These are phyloP conservation scores for Cenchrus fungigraminus DNA, from an alignment of 176 grass and related monocot species.

Conservation along the genomic window DNA sequence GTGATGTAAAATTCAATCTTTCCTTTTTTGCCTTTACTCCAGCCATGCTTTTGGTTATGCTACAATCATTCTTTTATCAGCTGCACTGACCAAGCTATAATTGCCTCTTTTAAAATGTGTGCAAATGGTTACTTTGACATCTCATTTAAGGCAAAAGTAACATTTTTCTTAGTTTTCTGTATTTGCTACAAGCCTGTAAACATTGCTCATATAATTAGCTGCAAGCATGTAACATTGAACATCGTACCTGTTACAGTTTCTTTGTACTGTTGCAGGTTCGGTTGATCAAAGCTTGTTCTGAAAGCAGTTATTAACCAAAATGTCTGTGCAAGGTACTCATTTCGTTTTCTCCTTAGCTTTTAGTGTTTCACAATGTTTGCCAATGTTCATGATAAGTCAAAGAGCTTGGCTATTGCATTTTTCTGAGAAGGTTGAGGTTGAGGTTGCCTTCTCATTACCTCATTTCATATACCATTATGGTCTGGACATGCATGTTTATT, in stretches of 20 bases:
- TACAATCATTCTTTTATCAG: conserved; percentile 30
- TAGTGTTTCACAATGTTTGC: background rate
- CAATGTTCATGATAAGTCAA: background rate
- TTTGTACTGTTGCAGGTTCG: conserved; percentile 44
- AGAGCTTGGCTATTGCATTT: background rate
- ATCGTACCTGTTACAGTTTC: conserved; percentile 21
- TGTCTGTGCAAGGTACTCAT: conserved; percentile 8
- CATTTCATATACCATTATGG: background rate
- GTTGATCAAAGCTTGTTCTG: conserved; percentile 17
- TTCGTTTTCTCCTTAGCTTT: background rate
- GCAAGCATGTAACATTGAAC: conserved; percentile 1
- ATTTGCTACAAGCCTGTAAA: background rate
- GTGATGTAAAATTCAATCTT: conserved; percentile 3
- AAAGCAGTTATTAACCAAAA: background rate
- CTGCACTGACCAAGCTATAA: conserved; percentile 7
- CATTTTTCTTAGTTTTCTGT: background rate
- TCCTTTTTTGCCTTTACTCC: background rate
- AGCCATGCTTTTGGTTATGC: background rate
- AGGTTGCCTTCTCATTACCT: background rate
- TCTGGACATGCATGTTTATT: background rate
- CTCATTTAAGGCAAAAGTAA: conserved; percentile 8
- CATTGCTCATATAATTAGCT: background rate
- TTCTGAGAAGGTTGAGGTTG: background rate
- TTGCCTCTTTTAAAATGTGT: conserved; percentile 6
- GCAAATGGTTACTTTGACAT: conserved; percentile 15